Evolutionary conservation across 2,329 filamentous ascomycete species (phyloP).

Genomic region (Diaporthe sp.): DNA sequence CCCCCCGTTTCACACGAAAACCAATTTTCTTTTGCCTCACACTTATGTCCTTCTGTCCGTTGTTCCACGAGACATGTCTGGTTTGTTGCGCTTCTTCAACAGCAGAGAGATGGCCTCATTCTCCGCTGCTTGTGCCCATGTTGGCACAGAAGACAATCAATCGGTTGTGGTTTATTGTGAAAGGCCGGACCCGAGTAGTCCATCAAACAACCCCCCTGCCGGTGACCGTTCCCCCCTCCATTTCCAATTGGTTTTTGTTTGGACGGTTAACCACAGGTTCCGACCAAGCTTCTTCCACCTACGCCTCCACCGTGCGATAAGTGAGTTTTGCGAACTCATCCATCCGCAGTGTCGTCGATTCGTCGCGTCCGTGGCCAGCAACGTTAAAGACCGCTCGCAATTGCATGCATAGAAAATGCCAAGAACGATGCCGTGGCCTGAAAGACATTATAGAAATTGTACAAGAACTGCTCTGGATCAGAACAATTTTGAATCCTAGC

Average conservation of each 20-base stretch:
- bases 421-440: conserved; percentile 25
- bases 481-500: conserved; percentile 27
- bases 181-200: neutral
- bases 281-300: neutral
- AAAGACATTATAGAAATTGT: conserved; percentile 37
- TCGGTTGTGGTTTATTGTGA: neutral
- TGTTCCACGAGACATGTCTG: conserved; percentile 23
- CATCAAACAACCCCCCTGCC: neutral
- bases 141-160: conserved; percentile 13
- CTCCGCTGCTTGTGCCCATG: neutral
- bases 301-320: neutral
- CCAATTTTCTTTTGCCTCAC: conserved; percentile 21
- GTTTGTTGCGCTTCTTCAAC: neutral
- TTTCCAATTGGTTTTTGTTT: neutral
- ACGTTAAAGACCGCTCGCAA: conserved; percentile 15
- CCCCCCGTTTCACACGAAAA: conserved; percentile 16
- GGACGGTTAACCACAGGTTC: conserved; percentile 1
- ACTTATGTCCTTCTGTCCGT: neutral
- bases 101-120: neutral
- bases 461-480: conserved; percentile 35
- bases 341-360: conserved; percentile 26
- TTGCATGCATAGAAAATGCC: conserved; percentile 27
- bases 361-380: conserved; percentile 33
- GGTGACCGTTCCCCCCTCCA: neutral
- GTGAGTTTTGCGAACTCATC: conserved; percentile 7